Conservation (phyloP, 148 eudicot genomes). For the Beta vulgaris region DNA sequence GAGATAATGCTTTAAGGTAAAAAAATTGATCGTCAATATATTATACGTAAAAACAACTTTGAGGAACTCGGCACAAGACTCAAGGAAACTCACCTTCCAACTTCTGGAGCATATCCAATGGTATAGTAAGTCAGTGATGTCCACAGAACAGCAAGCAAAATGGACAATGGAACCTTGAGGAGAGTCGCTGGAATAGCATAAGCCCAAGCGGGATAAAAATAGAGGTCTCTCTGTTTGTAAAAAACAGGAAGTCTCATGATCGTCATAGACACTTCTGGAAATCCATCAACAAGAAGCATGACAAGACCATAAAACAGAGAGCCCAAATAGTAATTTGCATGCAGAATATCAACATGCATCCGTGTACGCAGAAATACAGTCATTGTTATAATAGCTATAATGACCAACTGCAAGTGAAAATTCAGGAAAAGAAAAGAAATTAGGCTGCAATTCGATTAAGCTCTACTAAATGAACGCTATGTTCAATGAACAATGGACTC, state of each 20-base stretch:
- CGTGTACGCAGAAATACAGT: conserved; percentile 60
- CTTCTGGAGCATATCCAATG: conserved; percentile 75
- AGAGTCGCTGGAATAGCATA: conserved; percentile 71
- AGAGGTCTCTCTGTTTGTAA: conserved; percentile 80
- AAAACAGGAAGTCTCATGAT: conserved; percentile 61
- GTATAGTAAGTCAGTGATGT: conserved; percentile 67
- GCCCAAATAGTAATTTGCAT: conserved; percentile 67
- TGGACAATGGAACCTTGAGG: conserved; percentile 68
- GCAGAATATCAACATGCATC: conserved; percentile 51
- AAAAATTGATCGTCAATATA: neutral
- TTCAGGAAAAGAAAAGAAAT: neutral
- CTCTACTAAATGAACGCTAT: neutral
- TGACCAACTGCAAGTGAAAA: conserved; percentile 48
- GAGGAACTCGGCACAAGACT: neutral
- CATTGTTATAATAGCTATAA: conserved; percentile 58
- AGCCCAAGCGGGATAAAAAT: conserved; percentile 85
- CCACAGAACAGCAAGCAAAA: conserved; percentile 56
- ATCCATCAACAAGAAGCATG: conserved; percentile 58
- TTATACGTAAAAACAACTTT: neutral
- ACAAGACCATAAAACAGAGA: conserved; percentile 59
- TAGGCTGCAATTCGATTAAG: conserved; percentile 1
- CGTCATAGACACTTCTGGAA: conserved; percentile 65
- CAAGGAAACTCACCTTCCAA: conserved; percentile 54
- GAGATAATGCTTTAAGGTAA: neutral
- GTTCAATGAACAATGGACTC: neutral